Percentiles rank a stretch among this genome's conserved stretches.
These are phyloP conservation scores for Pleurotus giganteus DNA, from an alignment of 768 basidiomycete genomes.

Conservation along the genomic window DNA sequence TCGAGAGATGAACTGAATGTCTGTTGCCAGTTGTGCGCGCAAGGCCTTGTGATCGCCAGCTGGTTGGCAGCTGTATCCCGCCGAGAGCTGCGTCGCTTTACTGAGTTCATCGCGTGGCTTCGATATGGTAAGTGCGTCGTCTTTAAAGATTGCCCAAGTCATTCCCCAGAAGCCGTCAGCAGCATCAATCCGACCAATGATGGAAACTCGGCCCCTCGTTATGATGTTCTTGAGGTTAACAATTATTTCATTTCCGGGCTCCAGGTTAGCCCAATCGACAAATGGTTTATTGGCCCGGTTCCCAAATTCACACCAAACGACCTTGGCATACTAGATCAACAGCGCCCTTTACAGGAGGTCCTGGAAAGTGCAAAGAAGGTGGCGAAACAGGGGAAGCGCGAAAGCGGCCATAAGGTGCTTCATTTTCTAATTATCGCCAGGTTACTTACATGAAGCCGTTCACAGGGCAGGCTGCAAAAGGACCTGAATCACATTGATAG, in stretches of 20 bases:
- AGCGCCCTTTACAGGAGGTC: conserved; percentile 34
- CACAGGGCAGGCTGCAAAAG: conserved; percentile 44
- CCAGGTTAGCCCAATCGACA: conserved; percentile 65
- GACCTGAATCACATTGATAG: conserved; percentile 60
- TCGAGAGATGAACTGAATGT: conserved; percentile 43
- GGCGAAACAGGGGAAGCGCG: conserved; percentile 42
- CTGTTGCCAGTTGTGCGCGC: conserved; percentile 52
- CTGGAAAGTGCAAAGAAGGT: conserved; percentile 48
- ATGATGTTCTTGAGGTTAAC: conserved; percentile 80
- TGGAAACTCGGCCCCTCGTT: conserved; percentile 45
- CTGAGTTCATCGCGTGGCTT: conserved; percentile 77
- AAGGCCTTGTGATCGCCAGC: conserved; percentile 59
- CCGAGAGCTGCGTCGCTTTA: conserved; percentile 69
- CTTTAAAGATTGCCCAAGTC: neutral
- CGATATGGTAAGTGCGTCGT: conserved; percentile 54
- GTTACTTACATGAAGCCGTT: conserved; percentile 26
- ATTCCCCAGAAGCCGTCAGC: conserved; percentile 24
- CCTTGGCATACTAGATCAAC: conserved; percentile 41
- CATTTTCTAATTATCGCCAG: conserved; percentile 17
- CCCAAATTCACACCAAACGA: conserved; percentile 50
- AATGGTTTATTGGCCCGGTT: conserved; percentile 72
- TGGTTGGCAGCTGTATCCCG: conserved; percentile 71
- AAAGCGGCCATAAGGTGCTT: conserved; percentile 40
- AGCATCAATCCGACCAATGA: conserved; percentile 55
- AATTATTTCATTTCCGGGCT: conserved; percentile 76